These are phyloP conservation scores for Arctium lappa DNA, from an alignment of 129 eudicot genomes.

Conservation along the genomic window DNA sequence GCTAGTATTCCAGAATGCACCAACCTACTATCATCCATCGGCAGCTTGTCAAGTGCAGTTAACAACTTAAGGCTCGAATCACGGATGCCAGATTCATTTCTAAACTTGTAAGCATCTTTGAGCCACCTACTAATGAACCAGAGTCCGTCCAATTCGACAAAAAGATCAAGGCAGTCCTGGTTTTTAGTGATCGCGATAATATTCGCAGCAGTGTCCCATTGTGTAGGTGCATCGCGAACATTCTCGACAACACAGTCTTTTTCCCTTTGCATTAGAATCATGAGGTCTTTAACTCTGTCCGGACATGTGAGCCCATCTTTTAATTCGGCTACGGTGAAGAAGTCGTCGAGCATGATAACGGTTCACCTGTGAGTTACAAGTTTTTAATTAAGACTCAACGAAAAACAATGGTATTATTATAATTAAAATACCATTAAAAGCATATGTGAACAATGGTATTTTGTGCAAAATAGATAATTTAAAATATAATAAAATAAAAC, in stretches of 20 bases:
- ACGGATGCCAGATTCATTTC: slow-evolving; percentile 27
- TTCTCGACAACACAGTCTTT: slow-evolving; percentile 27
- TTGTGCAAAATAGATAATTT: too few species aligned
- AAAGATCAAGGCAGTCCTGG: slow-evolving; percentile 51
- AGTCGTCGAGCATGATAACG: slow-evolving; percentile 55
- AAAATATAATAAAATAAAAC: too few species aligned
- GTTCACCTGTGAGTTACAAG: slow-evolving; percentile 11
- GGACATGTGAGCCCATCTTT: slow-evolving; percentile 56
- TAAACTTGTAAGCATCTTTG: slow-evolving; percentile 38
- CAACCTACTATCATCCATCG: slow-evolving; percentile 23
- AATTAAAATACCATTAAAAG: too few species aligned
- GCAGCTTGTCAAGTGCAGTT: slow-evolving; percentile 41
- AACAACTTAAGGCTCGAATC: slow-evolving; percentile 36
- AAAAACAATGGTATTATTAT: background rate
- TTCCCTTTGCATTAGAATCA: slow-evolving; percentile 36
- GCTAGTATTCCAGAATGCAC: slow-evolving; percentile 32
- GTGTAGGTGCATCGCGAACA: slow-evolving; percentile 36
- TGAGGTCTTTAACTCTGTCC: slow-evolving; percentile 49
- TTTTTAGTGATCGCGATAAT: slow-evolving; percentile 45
- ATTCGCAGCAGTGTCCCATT: slow-evolving; percentile 55
- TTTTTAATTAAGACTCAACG: slow-evolving; percentile 3
- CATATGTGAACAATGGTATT: too few species aligned
- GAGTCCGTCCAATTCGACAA: slow-evolving; percentile 53
- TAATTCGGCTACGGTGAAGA: slow-evolving; percentile 55
- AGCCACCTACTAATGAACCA: slow-evolving; percentile 40